Conservation (phyloP, 495 filamentous ascomycete genomes). For the Xylaria curta region DNA sequence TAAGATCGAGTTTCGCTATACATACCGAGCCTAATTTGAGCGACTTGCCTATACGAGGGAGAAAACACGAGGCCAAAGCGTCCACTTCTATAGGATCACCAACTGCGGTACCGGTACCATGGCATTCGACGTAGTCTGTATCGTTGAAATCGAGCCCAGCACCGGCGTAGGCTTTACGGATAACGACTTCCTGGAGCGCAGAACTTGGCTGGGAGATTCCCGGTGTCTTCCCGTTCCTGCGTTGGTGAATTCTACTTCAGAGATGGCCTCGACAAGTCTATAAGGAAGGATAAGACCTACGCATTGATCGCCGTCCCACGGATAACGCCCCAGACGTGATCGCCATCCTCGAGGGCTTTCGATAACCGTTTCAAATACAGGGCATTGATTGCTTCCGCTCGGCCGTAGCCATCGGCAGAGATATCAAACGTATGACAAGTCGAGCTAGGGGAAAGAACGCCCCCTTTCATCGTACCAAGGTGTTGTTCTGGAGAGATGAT, state of each 20-base stretch:
- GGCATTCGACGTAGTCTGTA: constrained; percentile 56
- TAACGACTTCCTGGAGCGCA: constrained; percentile 52
- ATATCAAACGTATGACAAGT: constrained; percentile 52
- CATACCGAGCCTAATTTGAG: not conserved
- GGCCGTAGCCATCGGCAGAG: constrained; percentile 39
- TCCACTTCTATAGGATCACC: constrained; percentile 56
- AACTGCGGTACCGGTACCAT: constrained; percentile 59
- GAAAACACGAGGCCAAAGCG: constrained; percentile 37
- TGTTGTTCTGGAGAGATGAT: constrained; percentile 45
- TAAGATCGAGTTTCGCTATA: not conserved
- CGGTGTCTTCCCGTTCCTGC: constrained; percentile 50
- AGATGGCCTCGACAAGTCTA: not conserved
- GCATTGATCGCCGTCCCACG: constrained; percentile 52
- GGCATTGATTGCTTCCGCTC: constrained; percentile 38
- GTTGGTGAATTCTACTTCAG: not conserved
- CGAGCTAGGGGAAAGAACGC: constrained; percentile 51
- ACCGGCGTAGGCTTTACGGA: constrained; percentile 44
- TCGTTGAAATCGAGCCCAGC: constrained; percentile 43
- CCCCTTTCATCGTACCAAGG: constrained; percentile 42
- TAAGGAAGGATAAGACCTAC: constrained; percentile 17
- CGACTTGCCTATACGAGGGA: not conserved
- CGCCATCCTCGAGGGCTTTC: constrained; percentile 50
- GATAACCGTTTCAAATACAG: constrained; percentile 53
- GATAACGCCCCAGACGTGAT: constrained; percentile 58
- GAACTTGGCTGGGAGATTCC: constrained; percentile 54